Conservation (phyloP, 371 early-diverging fungal genomes). For the Mortierella sp. region DNA sequence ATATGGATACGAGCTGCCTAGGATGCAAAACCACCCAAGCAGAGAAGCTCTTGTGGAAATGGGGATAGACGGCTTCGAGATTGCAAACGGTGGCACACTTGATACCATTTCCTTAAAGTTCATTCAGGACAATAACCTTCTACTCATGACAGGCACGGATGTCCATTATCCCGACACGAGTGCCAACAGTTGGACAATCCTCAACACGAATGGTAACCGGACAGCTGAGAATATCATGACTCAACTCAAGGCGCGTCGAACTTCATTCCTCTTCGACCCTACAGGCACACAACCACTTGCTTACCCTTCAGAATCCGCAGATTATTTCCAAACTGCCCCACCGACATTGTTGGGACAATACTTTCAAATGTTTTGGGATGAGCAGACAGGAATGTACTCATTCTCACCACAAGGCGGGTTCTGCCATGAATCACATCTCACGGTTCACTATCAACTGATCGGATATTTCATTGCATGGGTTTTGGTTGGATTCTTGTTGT, state of each 20-base stretch:
- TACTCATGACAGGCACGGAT: constrained; percentile 78
- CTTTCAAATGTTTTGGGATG: constrained; percentile 71
- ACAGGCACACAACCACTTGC: constrained; percentile 71
- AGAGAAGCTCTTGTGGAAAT: constrained; percentile 69
- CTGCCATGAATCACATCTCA: constrained; percentile 67
- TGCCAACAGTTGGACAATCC: constrained; percentile 74
- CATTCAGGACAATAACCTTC: constrained; percentile 59
- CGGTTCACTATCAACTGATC: constrained; percentile 61
- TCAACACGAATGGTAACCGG: constrained; percentile 64
- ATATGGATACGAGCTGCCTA: constrained; percentile 65
- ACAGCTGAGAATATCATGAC: constrained; percentile 66
- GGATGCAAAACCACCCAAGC: constrained; percentile 76
- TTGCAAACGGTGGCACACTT: constrained; percentile 73
- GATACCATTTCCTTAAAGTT: constrained; percentile 72
- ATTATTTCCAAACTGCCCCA: constrained; percentile 63
- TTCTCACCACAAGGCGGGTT: constrained; percentile 70
- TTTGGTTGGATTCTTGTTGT: constrained; percentile 54
- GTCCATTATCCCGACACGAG: constrained; percentile 73
- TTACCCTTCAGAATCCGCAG: constrained; percentile 60
- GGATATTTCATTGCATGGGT: constrained; percentile 77
- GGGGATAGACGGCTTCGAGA: constrained; percentile 84
- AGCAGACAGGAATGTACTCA: constrained; percentile 78
- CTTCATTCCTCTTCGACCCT: constrained; percentile 78
- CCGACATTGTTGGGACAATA: constrained; percentile 68
- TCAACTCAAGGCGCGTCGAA: constrained; percentile 71